Percentiles rank a stretch among this genome's conserved stretches.
Evolutionary conservation across 352 stramenopile genomes (phyloP).

Genomic region (Phytophthora pisi): DNA sequence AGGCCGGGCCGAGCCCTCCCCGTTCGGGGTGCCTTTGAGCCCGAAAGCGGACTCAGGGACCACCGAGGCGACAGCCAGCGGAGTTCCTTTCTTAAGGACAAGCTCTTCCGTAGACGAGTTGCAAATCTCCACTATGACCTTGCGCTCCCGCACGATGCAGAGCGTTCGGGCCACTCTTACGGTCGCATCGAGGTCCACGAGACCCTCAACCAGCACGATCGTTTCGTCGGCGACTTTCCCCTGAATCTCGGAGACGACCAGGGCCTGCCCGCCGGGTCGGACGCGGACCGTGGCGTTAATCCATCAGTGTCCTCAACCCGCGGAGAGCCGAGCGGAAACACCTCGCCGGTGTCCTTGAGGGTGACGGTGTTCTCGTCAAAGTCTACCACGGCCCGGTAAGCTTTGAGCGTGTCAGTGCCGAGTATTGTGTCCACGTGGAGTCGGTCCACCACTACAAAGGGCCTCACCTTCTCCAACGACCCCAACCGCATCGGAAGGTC

Average conservation of each 20-base stretch:
- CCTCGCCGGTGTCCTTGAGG: background rate
- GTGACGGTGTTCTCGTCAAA: background rate
- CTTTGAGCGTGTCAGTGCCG: background rate
- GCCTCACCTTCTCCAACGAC: background rate
- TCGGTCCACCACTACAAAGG: background rate
- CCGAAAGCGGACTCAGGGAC: conserved; percentile 1
- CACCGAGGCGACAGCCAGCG: background rate
- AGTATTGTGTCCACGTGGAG: background rate
- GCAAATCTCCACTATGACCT: conserved; percentile 1
- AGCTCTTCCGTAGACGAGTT: conserved; percentile 1
- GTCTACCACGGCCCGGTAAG: background rate
- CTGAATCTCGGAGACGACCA: background rate
- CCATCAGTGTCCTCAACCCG: background rate
- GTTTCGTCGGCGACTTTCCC: background rate
- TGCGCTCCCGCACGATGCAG: background rate
- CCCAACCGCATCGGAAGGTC: conserved; percentile 1
- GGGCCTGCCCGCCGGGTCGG: background rate
- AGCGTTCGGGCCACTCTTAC: conserved; percentile 1
- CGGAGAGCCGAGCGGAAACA: background rate
- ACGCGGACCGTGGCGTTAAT: background rate
- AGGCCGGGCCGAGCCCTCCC: background rate
- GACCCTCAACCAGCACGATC: conserved; percentile 1
- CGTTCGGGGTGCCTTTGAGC: background rate
- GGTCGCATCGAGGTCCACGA: background rate
- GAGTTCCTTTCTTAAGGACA: background rate